Evolutionary conservation across 176 grass and related monocot genomes (phyloP).

Genomic region (Alopecurus myosuroides): DNA sequence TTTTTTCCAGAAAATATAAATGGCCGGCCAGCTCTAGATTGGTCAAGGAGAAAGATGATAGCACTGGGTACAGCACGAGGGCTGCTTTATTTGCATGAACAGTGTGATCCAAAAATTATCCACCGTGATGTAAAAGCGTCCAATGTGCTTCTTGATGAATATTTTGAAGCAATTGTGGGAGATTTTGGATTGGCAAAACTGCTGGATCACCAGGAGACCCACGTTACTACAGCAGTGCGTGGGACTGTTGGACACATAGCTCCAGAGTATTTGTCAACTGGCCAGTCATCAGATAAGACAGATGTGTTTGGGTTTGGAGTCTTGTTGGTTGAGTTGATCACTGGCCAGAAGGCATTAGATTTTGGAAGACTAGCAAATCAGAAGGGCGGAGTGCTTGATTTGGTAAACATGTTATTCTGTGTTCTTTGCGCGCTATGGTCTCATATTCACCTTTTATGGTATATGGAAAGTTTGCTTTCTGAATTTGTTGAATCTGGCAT

Average conservation of each 20-base stretch:
- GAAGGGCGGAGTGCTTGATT: conserved; percentile 88
- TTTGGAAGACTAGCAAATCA: conserved; percentile 84
- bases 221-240: conserved; percentile 91
- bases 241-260: conserved; percentile 97
- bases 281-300: conserved; percentile 95
- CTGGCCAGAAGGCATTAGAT: conserved; percentile 91
- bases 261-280: conserved; percentile 93
- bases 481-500: neutral
- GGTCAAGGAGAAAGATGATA: conserved; percentile 87
- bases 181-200: conserved; percentile 97
- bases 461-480: neutral
- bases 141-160: conserved; percentile 93
- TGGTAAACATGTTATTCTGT: conserved; percentile 42
- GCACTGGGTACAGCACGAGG: conserved; percentile 87
- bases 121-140: conserved; percentile 97
- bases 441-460: neutral
- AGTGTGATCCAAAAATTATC: conserved; percentile 97
- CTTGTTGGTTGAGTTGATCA: conserved; percentile 88
- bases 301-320: conserved; percentile 99
- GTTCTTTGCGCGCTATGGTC: neutral
- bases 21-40: conserved; percentile 82
- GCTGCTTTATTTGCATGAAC: conserved; percentile 85
- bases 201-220: conserved; percentile 86
- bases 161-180: conserved; percentile 95
- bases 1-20: conserved; percentile 55